Percentiles rank a stretch among this genome's conserved stretches.
These are phyloP conservation scores for Xylaria sp. DNA, from an alignment of 2,329 filamentous ascomycete genomes.

Conservation along the genomic window DNA sequence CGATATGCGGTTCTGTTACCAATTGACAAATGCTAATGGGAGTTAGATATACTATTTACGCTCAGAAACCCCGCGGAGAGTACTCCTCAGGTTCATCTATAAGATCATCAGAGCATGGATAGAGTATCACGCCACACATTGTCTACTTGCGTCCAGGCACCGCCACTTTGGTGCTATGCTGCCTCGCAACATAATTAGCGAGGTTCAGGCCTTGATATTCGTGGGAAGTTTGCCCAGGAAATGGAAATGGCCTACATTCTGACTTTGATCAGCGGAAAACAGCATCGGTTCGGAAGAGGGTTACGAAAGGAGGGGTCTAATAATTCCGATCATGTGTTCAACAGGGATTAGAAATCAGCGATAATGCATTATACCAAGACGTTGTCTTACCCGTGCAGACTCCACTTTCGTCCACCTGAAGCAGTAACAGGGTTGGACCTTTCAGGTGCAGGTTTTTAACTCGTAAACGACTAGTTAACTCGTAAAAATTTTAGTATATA, in stretches of 20 bases:
- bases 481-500: too few species aligned
- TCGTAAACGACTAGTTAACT: too few species aligned
- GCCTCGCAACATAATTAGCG: neutral
- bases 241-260: neutral
- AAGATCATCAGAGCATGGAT: constrained; percentile 27
- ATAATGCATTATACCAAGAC: neutral
- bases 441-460: too few species aligned
- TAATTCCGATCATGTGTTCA: neutral
- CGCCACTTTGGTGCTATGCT: neutral
- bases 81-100: constrained; percentile 38
- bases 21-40: constrained; percentile 14
- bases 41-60: constrained; percentile 46
- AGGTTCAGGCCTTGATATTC: neutral
- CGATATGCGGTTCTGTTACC: neutral
- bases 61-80: constrained; percentile 44
- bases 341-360: neutral
- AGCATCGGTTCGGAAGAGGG: neutral
- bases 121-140: neutral
- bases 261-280: neutral
- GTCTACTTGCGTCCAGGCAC: neutral
- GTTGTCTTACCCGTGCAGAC: too few species aligned
- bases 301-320: neutral
- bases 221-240: neutral
- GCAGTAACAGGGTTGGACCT: too few species aligned
- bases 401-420: too few species aligned